Conservation (phyloP, 768 basidiomycete genomes). For the Panaeolus papilionaceus region DNA sequence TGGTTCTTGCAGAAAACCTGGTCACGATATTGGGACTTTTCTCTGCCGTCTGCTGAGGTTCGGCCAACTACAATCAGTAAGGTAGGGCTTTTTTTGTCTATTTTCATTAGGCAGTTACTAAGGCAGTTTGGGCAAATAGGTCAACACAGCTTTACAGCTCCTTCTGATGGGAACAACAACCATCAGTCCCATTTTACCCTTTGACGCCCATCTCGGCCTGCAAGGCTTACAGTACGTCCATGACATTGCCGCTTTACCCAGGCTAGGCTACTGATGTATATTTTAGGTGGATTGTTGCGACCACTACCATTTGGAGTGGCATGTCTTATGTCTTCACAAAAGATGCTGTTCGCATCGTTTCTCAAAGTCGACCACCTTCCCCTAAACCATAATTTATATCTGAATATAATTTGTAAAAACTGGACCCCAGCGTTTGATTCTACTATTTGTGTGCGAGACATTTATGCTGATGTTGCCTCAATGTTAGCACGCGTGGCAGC, state of each 20-base stretch:
- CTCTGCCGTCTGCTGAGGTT: conserved; percentile 94
- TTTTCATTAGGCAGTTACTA: conserved; percentile 6
- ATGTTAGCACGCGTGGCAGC: conserved; percentile 1
- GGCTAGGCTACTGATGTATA: conserved; percentile 15
- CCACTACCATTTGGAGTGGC: conserved; percentile 93
- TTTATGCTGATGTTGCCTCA: not conserved
- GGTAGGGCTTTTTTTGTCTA: conserved; percentile 41
- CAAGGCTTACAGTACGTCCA: conserved; percentile 75
- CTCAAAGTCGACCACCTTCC: conserved; percentile 23
- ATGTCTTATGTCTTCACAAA: conserved; percentile 81
- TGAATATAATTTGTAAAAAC: not conserved
- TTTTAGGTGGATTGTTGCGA: conserved; percentile 82
- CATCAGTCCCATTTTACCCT: conserved; percentile 77
- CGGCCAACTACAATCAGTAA: conserved; percentile 95
- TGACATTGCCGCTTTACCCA: conserved; percentile 4
- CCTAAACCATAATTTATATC: conserved; percentile 23
- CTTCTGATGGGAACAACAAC: conserved; percentile 91
- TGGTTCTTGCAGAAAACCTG: conserved; percentile 77
- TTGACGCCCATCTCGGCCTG: conserved; percentile 59
- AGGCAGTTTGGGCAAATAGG: conserved; percentile 44
- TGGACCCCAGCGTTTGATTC: not conserved
- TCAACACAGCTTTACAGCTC: conserved; percentile 93
- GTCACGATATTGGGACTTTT: conserved; percentile 93
- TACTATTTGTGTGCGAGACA: not conserved
- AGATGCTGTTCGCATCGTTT: conserved; percentile 69